Conservation (phyloP, 2,329 filamentous ascomycete species). For the Alternaria hordeiaustralica region DNA sequence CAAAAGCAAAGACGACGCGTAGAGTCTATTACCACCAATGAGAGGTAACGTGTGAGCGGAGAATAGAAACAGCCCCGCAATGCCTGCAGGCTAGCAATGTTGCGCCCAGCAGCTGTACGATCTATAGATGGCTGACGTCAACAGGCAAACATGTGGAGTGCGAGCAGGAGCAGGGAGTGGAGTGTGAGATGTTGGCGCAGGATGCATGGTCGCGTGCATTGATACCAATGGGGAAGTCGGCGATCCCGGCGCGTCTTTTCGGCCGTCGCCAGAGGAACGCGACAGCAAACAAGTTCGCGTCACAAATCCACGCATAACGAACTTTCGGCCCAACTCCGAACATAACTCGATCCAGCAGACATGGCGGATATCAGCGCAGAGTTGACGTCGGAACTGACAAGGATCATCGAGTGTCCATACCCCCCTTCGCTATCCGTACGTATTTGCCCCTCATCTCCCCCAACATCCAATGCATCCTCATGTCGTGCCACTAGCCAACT, state of each 20-base stretch:
- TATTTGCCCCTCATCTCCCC: conserved; percentile 19
- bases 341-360: conserved; percentile 6
- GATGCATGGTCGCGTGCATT: conserved; percentile 5
- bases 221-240: conserved; percentile 18
- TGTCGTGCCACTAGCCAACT: conserved; percentile 15
- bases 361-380: conserved; percentile 26
- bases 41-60: conserved; percentile 1
- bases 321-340: conserved; percentile 6
- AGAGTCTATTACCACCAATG: conserved; percentile 8
- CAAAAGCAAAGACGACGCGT: conserved; percentile 22
- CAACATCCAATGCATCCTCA: conserved; percentile 9
- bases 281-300: conserved; percentile 21
- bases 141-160: background rate
- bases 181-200: background rate
- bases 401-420: conserved; percentile 57
- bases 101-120: conserved; percentile 7
- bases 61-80: conserved; percentile 11
- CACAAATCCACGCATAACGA: conserved; percentile 8
- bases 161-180: background rate
- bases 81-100: background rate
- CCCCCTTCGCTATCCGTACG: conserved; percentile 59
- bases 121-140: conserved; percentile 15
- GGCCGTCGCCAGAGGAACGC: conserved; percentile 25
- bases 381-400: conserved; percentile 54
- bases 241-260: conserved; percentile 4